These are phyloP conservation scores for Stachybotrys echinatus DNA, from an alignment of 2,329 filamentous ascomycete species.

Conservation along the genomic window DNA sequence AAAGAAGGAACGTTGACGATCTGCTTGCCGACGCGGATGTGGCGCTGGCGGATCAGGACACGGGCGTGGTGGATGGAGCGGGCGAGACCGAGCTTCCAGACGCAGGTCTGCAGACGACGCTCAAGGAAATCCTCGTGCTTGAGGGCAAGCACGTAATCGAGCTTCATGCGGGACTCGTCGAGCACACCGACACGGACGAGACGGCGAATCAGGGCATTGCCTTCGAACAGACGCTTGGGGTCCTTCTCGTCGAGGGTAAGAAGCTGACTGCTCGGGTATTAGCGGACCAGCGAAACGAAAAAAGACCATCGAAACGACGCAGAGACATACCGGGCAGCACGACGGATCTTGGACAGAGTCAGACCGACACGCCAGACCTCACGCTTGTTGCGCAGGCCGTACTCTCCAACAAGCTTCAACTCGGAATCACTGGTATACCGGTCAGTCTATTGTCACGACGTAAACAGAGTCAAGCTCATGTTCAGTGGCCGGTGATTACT, in stretches of 20 bases:
- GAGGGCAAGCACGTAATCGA: conserved; percentile 99
- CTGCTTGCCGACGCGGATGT: conserved; percentile 99
- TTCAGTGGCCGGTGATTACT: conserved; percentile 95
- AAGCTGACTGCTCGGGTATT: conserved; percentile 68
- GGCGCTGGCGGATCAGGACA: conserved; percentile 98
- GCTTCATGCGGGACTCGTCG: conserved; percentile 99
- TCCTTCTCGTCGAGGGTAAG: conserved; percentile 99
- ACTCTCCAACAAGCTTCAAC: conserved; percentile 99
- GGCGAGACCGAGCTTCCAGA: conserved; percentile 99
- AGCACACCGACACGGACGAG: conserved; percentile 99
- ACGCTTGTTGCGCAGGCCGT: conserved; percentile 99
- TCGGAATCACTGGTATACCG: conserved; percentile 80
- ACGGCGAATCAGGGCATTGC: conserved; percentile 99
- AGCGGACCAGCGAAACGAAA: neutral
- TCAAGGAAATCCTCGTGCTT: conserved; percentile 99
- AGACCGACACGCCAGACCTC: conserved; percentile 99
- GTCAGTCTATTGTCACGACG: conserved; percentile 79
- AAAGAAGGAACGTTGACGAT: conserved; percentile 99
- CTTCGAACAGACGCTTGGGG: conserved; percentile 99
- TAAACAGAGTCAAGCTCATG: conserved; percentile 96
- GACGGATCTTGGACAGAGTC: conserved; percentile 99
- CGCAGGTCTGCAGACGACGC: conserved; percentile 98
- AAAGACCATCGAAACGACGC: neutral
- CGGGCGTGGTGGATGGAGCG: conserved; percentile 99
- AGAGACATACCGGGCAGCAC: conserved; percentile 85